phyloP scores from a whole-genome alignment of 75 land plant species.

The Azolla pinnata region DNA sequence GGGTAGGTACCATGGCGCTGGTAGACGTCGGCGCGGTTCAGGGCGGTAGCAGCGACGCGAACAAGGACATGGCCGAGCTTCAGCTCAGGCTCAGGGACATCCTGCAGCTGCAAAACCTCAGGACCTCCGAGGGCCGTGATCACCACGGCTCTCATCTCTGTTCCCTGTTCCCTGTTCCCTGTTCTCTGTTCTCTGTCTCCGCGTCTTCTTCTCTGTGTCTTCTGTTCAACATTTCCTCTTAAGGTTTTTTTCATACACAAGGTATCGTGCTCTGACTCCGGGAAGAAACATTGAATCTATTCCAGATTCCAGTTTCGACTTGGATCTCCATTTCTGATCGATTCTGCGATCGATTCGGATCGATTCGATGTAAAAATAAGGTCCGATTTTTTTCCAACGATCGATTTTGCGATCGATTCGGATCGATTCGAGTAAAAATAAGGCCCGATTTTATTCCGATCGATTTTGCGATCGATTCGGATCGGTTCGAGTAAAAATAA shows the following conservation, averaged over 20 bases:
- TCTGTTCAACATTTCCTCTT: background rate
- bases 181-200: background rate
- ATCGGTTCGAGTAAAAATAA: no score
- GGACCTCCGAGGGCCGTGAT: constrained; percentile 53
- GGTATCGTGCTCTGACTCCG: background rate
- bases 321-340: no score
- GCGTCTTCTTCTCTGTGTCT: background rate
- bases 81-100: constrained; percentile 52
- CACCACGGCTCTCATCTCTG: constrained; percentile 68
- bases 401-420: no score
- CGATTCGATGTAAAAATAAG: no score
- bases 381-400: no score
- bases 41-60: constrained; percentile 50
- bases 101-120: constrained; percentile 54
- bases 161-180: background rate
- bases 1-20: constrained; percentile 63
- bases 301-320: no score
- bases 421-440: no score
- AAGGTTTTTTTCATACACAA: background rate
- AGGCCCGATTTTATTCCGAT: no score
- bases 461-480: no score
- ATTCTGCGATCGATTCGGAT: no score
- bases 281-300: background rate
- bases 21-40: constrained; percentile 73
- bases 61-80: constrained; percentile 64